Evolutionary conservation across 2,329 filamentous ascomycete genomes (phyloP).

Genomic region (Aureobasidium musti): DNA sequence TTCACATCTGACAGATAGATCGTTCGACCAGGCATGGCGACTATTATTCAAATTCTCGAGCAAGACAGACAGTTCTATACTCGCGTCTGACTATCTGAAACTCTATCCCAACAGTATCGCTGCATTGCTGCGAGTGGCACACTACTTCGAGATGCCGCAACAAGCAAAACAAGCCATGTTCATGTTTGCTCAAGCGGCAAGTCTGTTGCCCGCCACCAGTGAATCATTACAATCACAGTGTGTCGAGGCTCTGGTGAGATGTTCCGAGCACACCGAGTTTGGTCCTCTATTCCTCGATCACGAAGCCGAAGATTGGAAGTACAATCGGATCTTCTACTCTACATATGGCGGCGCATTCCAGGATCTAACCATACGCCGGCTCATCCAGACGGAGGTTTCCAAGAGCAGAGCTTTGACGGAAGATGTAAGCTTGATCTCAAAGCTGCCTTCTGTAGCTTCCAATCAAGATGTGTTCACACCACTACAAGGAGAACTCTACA

Average conservation of each 20-base stretch:
- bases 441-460: neutral
- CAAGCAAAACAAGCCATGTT: constrained; percentile 23
- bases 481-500: neutral
- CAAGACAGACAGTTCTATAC: neutral
- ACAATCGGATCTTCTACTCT: neutral
- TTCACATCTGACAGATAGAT: neutral
- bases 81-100: neutral
- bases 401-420: neutral
- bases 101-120: neutral
- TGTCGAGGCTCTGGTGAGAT: neutral
- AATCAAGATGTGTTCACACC: neutral
- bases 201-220: neutral
- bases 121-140: constrained; percentile 1
- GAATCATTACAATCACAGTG: neutral
- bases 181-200: constrained; percentile 11
- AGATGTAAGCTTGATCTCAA: neutral
- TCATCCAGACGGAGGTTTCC: neutral
- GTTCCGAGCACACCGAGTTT: constrained; percentile 18
- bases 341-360: neutral
- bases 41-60: neutral
- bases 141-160: neutral
- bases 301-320: neutral
- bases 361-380: neutral
- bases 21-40: constrained; percentile 16
- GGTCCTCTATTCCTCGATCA: constrained; percentile 1